Percentiles rank a stretch among this genome's conserved stretches.
Evolutionary conservation across 2,329 filamentous ascomycete genomes (phyloP).

Genomic region (Orbilia javanica): DNA sequence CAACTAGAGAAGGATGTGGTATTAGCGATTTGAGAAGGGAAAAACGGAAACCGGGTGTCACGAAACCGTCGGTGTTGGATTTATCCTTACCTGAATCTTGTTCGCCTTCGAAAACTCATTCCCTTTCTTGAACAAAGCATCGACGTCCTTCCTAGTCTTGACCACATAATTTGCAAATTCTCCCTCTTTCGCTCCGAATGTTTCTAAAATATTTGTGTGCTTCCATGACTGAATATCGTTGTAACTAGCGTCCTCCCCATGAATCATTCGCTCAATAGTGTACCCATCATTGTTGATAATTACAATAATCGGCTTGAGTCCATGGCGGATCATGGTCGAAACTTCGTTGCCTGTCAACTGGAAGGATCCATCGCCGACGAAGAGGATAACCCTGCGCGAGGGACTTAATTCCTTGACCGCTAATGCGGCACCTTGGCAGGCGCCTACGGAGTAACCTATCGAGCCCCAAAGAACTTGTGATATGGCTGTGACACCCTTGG

Average conservation of each 20-base stretch:
- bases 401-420: constrained; percentile 76
- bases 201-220: constrained; percentile 75
- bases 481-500: constrained; percentile 80
- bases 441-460: constrained; percentile 75
- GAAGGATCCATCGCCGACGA: constrained; percentile 89
- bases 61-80: not conserved
- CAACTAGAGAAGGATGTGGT: constrained; percentile 71
- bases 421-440: constrained; percentile 77
- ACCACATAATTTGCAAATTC: constrained; percentile 75
- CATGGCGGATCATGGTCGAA: constrained; percentile 82
- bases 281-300: constrained; percentile 89
- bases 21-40: constrained; percentile 60
- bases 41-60: not conserved
- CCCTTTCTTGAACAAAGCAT: constrained; percentile 73
- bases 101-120: constrained; percentile 72
- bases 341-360: constrained; percentile 87
- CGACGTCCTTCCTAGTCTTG: constrained; percentile 77
- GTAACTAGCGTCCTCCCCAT: constrained; percentile 82
- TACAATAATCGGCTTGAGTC: constrained; percentile 83
- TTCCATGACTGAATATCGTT: constrained; percentile 85
- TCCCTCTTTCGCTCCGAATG: constrained; percentile 75
- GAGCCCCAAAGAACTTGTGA: constrained; percentile 81
- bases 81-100: constrained; percentile 65
- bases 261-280: constrained; percentile 89
- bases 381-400: constrained; percentile 78